Evolutionary conservation across 306 rosid species (phyloP), one percentile per base, ranked within the genome.

Genomic region (Fragaria ananassa): DNA sequence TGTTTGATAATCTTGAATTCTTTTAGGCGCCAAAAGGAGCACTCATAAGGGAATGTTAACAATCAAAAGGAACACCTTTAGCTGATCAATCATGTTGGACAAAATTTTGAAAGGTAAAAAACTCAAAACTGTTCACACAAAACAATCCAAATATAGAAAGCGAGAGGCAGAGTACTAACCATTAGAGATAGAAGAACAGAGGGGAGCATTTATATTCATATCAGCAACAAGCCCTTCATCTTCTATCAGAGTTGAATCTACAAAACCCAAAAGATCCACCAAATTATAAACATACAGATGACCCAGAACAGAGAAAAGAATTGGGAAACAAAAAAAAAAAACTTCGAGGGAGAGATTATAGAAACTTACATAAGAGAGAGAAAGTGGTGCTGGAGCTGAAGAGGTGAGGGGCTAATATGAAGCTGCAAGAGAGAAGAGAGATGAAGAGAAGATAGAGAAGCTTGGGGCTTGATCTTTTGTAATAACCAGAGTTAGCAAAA

Each of bases 181-280:
- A 62, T 60, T 82, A 50, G 97, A 6, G 76, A 87, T 79, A 10
- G 91, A 80, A 80, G 95, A 90, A 76, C 96, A 89, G 27, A 68
- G 13, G 25, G 91, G 86, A 79, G 82, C 60, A 31, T 82, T 82
- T 49, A 27, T 83, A 80, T 76, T 68, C 56, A 74, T 73, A 67
- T 76, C 85, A 78, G 74, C 71, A 76, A 70, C 75, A 71, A 80
- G 70, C 4, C n/a, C 79, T 80, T 77, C 85, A 69, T 73, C 77
- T 79, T 83, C 85, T 37, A 78, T 51, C 14, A 58, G 82, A 49
- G 78, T 71, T 60, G 92, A 91, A 73, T 83, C 97, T 95, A 75
- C 76, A 63, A 75, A 79, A 67, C 46, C 64, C 51, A 62, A 79
- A 44, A 74, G 21, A 29, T 31, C 58, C 63, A 69, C 51, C 71